Percentiles rank a stretch among this genome's conserved stretches.
Conservation (phyloP, 2,329 filamentous ascomycete genomes). For the Bretziella fagacearum region DNA sequence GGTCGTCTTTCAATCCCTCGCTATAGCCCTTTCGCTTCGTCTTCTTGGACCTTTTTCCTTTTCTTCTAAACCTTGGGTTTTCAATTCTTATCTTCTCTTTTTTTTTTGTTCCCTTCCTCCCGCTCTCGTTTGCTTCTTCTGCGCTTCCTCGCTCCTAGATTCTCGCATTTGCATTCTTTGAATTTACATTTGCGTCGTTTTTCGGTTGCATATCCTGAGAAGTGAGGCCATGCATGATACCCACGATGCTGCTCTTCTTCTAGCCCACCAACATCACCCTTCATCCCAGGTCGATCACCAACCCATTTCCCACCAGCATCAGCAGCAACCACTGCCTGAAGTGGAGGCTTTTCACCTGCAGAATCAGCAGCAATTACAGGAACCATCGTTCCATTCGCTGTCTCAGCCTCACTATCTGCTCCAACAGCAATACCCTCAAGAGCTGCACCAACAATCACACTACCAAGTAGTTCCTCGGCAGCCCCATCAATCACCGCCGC, state of each 20-base stretch:
- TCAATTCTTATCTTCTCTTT: no score
- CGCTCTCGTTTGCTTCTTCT: neutral
- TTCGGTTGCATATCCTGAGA: neutral
- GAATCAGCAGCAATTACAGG: neutral
- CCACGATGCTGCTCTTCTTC: constrained; percentile 14
- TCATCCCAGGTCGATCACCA: constrained; percentile 16
- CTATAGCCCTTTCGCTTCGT: neutral
- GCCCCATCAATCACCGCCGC: constrained; percentile 22
- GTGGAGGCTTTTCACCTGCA: neutral
- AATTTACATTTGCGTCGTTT: neutral
- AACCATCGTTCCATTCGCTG: neutral
- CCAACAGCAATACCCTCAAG: neutral
- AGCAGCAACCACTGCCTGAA: constrained; percentile 4
- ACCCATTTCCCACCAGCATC: neutral
- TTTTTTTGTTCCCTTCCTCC: neutral
- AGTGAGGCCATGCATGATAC: constrained; percentile 13
- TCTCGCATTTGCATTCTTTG: neutral
- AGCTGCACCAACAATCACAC: constrained; percentile 14
- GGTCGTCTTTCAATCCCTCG: constrained; percentile 2
- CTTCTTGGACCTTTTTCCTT: constrained; percentile 2
- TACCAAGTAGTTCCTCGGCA: constrained; percentile 17
- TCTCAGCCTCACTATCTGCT: constrained; percentile 2
- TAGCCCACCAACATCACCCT: constrained; percentile 14
- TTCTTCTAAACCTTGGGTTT: no score
- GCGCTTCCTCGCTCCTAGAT: no score